Conservation (phyloP, 73 alveolate species). For the Diophrys sp. region DNA sequence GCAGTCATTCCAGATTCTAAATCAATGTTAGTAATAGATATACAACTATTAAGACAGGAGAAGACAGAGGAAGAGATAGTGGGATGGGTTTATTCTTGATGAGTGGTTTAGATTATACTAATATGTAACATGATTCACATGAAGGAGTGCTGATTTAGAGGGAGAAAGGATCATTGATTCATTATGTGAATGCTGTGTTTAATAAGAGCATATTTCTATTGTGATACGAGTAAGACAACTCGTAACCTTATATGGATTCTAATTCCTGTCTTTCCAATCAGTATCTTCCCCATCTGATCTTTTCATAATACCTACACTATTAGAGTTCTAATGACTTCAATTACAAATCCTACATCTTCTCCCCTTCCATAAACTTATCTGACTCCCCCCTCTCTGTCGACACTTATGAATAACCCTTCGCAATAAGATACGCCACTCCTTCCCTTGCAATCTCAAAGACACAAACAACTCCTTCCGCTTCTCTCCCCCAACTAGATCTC, state of each 20-base stretch:
- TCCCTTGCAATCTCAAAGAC: too few relatives aligned
- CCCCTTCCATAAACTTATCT: too few relatives aligned
- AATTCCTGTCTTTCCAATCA: neutral
- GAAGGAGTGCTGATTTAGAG: neutral
- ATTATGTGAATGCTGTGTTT: neutral
- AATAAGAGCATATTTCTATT: neutral
- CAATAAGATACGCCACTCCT: too few relatives aligned
- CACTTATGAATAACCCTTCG: too few relatives aligned
- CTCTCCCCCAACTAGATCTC: too few relatives aligned
- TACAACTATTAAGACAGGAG: neutral
- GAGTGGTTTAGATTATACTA: neutral
- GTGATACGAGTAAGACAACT: neutral
- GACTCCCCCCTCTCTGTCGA: too few relatives aligned
- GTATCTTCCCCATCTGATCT: too few relatives aligned
- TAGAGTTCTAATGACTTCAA: too few relatives aligned
- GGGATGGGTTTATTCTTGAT: neutral
- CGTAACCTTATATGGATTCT: too few relatives aligned
- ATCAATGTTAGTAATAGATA: neutral
- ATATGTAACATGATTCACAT: neutral
- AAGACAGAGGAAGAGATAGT: neutral
- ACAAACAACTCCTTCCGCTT: too few relatives aligned
- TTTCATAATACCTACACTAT: too few relatives aligned
- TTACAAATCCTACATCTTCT: too few relatives aligned
- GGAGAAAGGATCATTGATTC: neutral
- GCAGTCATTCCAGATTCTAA: neutral